Evolutionary conservation across 1,284 basidiomycete genomes (phyloP), one percentile per base, ranked within the genome.

Genomic region (Takashimella tepidaria): DNA sequence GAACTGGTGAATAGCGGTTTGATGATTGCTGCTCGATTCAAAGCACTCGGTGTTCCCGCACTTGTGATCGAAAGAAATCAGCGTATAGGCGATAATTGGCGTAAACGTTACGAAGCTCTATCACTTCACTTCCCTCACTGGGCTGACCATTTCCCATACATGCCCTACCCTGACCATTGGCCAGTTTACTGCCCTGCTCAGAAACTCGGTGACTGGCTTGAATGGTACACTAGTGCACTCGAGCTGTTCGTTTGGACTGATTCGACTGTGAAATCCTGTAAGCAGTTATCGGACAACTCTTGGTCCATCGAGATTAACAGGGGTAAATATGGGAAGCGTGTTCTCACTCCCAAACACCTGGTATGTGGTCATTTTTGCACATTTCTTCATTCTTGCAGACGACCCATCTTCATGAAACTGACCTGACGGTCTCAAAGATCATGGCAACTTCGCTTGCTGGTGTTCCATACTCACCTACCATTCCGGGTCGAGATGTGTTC

Each of bases 61-160:
- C 60, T 79, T 10, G 59, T 78, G 20, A 54, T 79, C 22, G 78
- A 79, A 31, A 67, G 63, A 51, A 70, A 68, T 26, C 22, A 61
- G 4, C 62, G 66, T 1, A 53, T 79, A 3, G 78, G 77, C 1
- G 76, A 78, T 48, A 70, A 59, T 49, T 78, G 77, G 73, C 65
- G 81, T 53, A 51, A 50, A 6, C 73, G 84, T n/a, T 84, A 85
- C 63, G 79, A 83, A 54, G 78, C 80, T 10, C 71, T 85, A 26
- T 83, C 80, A 53, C 72, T 86, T 43, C 83, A 86, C 62, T 80
- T 83, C 63, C 80, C 83, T 19, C 81, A 84, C 49, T 84, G 61
- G 62, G 62, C 57, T 21, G 62, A 68, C 51, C 64, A 68, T 57
- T 47, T 83, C 45, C 78, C 79, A 73, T 84, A 59, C 56, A 79